Conservation (phyloP, 75 land plant species). For the Pseudotsuga menziesii region DNA sequence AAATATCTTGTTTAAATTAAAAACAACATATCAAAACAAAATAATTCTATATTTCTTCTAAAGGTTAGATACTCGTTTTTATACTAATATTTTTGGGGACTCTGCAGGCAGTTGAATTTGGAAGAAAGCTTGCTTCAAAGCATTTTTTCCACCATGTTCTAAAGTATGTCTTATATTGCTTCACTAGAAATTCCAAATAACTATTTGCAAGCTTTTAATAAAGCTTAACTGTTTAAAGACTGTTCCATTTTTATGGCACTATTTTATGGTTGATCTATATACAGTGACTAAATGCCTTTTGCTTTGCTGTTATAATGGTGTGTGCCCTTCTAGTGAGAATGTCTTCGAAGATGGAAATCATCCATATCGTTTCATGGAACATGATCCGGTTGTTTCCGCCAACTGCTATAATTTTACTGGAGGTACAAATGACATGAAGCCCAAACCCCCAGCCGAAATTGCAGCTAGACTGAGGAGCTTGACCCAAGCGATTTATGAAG, state of each 20-base stretch:
- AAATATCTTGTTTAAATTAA: too few species aligned
- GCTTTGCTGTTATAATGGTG: background rate
- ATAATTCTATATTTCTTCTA: too few species aligned
- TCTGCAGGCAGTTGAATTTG: slow-evolving; percentile 64
- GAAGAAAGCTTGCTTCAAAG: slow-evolving; percentile 56
- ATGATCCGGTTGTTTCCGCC: slow-evolving; percentile 58
- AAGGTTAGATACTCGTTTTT: background rate
- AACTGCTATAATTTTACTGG: slow-evolving; percentile 65
- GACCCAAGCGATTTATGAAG: slow-evolving; percentile 64
- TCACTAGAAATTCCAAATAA: background rate
- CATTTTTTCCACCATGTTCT: slow-evolving; percentile 66
- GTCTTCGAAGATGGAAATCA: slow-evolving; percentile 82
- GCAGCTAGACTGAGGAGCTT: slow-evolving; percentile 50
- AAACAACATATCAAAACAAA: too few species aligned
- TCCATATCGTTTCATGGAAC: slow-evolving; percentile 72
- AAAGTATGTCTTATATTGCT: slow-evolving; percentile 39
- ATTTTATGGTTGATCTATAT: background rate
- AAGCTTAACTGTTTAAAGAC: background rate
- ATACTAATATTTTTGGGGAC: background rate
- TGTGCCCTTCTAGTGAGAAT: slow-evolving; percentile 55
- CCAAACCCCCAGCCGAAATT: slow-evolving; percentile 60
- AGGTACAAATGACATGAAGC: slow-evolving; percentile 53
- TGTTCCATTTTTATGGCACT: background rate
- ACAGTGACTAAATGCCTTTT: background rate
- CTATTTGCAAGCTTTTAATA: background rate